A percentile compares a stretch with the other conserved stretches of the same genome.
These are phyloP conservation scores for Bruguiera sexangula DNA, from an alignment of 345 rosid genomes.

Conservation along the genomic window DNA sequence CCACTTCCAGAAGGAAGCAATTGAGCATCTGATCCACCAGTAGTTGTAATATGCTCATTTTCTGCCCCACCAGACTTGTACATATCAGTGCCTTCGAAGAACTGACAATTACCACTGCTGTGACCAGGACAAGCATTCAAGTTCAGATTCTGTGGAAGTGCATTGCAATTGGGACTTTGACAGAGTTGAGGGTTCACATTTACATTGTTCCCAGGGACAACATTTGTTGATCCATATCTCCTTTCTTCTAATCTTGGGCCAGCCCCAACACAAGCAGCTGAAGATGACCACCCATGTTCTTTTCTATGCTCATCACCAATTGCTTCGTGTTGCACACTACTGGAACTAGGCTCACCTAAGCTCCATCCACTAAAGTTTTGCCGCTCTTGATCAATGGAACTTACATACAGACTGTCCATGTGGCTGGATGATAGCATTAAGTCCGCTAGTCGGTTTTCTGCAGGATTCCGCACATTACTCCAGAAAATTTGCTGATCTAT, in stretches of 20 bases:
- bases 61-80: constrained; percentile 39
- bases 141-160: constrained; percentile 47
- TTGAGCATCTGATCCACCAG: constrained; percentile 31
- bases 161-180: constrained; percentile 41
- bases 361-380: constrained; percentile 45
- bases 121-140: constrained; percentile 53
- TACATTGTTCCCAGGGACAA: constrained; percentile 28
- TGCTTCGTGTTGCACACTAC: constrained; percentile 40
- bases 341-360: constrained; percentile 51
- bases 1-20: constrained; percentile 41
- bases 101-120: constrained; percentile 40
- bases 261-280: constrained; percentile 26
- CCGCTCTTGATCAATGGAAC: constrained; percentile 51
- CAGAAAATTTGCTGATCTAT: constrained; percentile 63
- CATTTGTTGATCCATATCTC: constrained; percentile 29
- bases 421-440: constrained; percentile 45
- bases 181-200: constrained; percentile 38
- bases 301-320: constrained; percentile 39
- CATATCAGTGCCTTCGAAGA: constrained; percentile 34
- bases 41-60: constrained; percentile 29
- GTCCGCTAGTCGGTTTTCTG: constrained; percentile 44
- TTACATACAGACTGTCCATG: constrained; percentile 32
- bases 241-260: constrained; percentile 48
- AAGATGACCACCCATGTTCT: constrained; percentile 41
- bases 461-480: constrained; percentile 52